phyloP scores from a whole-genome alignment of 257 asterid species.

The Solanum peruvianum region DNA sequence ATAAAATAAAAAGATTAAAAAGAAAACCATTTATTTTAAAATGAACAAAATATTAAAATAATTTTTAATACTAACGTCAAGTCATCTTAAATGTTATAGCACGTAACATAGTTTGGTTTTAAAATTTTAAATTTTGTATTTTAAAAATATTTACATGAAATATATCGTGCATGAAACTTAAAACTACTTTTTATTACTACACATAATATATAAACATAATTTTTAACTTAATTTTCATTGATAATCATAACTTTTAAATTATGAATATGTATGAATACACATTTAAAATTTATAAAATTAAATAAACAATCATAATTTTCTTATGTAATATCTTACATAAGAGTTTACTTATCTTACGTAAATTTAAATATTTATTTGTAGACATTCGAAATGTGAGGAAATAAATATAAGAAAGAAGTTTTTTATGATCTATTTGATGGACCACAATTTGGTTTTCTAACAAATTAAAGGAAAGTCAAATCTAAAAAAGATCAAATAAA shows the following conservation, averaged over 20 bases:
- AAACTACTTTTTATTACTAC: not conserved
- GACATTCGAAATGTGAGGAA: rapidly evolving
- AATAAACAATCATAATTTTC: too few species aligned
- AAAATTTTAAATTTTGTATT: not conserved
- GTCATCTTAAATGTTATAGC: not conserved
- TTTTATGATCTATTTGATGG: not conserved
- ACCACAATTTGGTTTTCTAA: not conserved
- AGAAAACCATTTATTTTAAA: not conserved
- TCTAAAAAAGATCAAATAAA: not conserved
- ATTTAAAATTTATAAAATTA: too few species aligned
- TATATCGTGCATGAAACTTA: not conserved
- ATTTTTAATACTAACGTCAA: not conserved
- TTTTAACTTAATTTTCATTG: rapidly evolving
- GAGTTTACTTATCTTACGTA: too few species aligned
- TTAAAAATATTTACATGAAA: not conserved
- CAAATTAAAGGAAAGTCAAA: not conserved
- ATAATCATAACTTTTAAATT: too few species aligned
- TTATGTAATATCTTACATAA: too few species aligned
- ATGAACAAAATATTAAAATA: not conserved
- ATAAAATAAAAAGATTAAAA: not conserved
- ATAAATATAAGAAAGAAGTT: not conserved
- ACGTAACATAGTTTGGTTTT: not conserved
- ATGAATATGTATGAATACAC: too few species aligned
- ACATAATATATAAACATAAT: too few species aligned
- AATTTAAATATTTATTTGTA: too few species aligned